phyloP scores from a whole-genome alignment of 495 filamentous ascomycete genomes.

The Hypoxylon lenormandii region DNA sequence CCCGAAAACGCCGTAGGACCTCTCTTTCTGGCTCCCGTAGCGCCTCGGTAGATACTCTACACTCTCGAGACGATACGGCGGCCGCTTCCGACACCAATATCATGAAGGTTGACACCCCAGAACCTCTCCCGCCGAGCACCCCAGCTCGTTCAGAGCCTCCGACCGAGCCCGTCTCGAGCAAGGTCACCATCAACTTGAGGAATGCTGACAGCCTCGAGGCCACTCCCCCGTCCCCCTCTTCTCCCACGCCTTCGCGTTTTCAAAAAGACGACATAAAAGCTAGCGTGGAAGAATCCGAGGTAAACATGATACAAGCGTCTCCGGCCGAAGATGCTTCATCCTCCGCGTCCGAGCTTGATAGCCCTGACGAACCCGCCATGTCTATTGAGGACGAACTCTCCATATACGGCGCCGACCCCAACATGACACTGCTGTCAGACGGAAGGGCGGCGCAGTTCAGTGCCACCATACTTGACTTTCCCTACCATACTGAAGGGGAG shows the following conservation, averaged over 20 bases:
- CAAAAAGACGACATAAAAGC: slow-evolving; percentile 50
- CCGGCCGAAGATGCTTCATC: slow-evolving; percentile 51
- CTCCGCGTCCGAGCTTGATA: slow-evolving; percentile 54
- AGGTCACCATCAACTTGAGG: slow-evolving; percentile 67
- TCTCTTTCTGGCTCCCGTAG: slow-evolving; percentile 58
- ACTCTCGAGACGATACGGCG: slow-evolving; percentile 43
- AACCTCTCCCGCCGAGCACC: slow-evolving; percentile 55
- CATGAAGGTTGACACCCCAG: slow-evolving; percentile 58
- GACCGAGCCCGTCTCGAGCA: slow-evolving; percentile 58
- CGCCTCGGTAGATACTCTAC: slow-evolving; percentile 56
- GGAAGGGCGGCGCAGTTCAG: slow-evolving; percentile 27
- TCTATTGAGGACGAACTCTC: slow-evolving; percentile 52
- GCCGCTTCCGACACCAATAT: slow-evolving; percentile 49
- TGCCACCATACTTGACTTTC: slow-evolving; percentile 55
- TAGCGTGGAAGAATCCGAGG: slow-evolving; percentile 59
- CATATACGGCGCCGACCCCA: slow-evolving; percentile 40
- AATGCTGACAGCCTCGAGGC: slow-evolving; percentile 56
- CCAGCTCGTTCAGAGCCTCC: slow-evolving; percentile 52
- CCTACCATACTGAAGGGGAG: slow-evolving; percentile 57
- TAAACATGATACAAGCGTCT: slow-evolving; percentile 50
- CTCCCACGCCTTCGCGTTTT: slow-evolving; percentile 53
- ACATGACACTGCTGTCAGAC: slow-evolving; percentile 42
- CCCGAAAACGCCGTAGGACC: slow-evolving; percentile 66
- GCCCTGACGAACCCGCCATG: slow-evolving; percentile 54
- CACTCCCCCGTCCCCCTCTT: slow-evolving; percentile 61